Percentiles rank a stretch among this genome's conserved stretches.
Evolutionary conservation across 2,329 filamentous ascomycete species (phyloP).

Genomic region (Aspergillus niger): DNA sequence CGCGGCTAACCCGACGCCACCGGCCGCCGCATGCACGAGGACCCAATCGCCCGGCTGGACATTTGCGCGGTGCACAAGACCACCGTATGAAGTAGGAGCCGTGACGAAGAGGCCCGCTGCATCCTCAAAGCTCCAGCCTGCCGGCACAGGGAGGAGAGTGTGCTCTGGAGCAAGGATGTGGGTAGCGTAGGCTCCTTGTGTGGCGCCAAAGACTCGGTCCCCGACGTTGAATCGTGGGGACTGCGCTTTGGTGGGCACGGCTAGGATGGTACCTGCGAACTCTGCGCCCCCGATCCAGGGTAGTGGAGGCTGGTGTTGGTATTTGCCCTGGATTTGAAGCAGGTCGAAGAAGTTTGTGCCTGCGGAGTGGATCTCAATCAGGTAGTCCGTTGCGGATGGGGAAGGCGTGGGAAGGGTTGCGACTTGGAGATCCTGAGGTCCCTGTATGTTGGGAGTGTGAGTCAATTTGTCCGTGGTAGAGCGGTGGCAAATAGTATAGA

Average conservation of each 20-base stretch:
- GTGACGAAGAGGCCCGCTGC: constrained; percentile 90
- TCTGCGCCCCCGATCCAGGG: constrained; percentile 87
- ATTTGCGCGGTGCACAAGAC: constrained; percentile 73
- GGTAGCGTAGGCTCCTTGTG: constrained; percentile 83
- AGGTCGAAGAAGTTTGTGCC: constrained; percentile 98
- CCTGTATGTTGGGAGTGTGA: constrained; percentile 50
- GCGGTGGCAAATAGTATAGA: not conserved
- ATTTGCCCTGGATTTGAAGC: constrained; percentile 92
- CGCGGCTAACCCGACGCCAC: constrained; percentile 86
- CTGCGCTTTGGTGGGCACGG: constrained; percentile 58
- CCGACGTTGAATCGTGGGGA: constrained; percentile 69
- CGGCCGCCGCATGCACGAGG: constrained; percentile 87
- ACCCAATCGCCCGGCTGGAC: constrained; percentile 82
- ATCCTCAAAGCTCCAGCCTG: constrained; percentile 79
- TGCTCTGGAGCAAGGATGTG: constrained; percentile 68
- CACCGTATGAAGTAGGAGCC: constrained; percentile 85
- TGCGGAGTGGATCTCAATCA: constrained; percentile 81
- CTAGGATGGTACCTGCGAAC: constrained; percentile 77
- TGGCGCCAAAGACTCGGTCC: constrained; percentile 81
- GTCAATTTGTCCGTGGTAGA: not conserved
- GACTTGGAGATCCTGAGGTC: constrained; percentile 76
- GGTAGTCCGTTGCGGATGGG: constrained; percentile 73
- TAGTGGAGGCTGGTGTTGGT: constrained; percentile 85
- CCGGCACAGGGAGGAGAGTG: constrained; percentile 70
- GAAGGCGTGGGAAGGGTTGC: constrained; percentile 72